Evolutionary conservation across 495 filamentous ascomycete genomes (phyloP).

Genomic region (Trichoderma virens): DNA sequence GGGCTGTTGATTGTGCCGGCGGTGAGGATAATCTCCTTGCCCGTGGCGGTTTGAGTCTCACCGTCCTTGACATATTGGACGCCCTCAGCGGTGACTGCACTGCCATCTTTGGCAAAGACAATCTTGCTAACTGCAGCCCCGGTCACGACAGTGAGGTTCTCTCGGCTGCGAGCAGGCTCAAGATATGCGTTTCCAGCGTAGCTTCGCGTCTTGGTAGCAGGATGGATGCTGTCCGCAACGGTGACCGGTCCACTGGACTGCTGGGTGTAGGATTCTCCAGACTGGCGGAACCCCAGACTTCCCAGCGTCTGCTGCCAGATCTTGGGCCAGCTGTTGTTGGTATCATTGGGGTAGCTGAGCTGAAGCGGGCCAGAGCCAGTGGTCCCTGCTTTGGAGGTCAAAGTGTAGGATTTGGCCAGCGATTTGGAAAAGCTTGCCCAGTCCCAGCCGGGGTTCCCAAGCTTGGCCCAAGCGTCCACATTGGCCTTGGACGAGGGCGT

Average conservation of each 20-base stretch:
- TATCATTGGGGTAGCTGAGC: slow-evolving; percentile 2
- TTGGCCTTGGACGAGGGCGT: slow-evolving; percentile 38
- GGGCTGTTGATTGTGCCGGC: slow-evolving; percentile 33
- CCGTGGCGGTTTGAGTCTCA: not conserved
- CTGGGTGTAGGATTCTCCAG: not conserved
- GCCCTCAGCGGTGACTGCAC: slow-evolving; percentile 10
- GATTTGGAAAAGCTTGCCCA: slow-evolving; percentile 17
- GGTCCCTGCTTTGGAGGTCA: not conserved
- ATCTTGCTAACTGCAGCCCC: not conserved
- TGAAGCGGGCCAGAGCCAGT: not conserved
- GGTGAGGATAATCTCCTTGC: slow-evolving; percentile 36
- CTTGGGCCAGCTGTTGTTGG: not conserved
- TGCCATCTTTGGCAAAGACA: not conserved
- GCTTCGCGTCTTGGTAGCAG: not conserved
- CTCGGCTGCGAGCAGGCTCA: not conserved
- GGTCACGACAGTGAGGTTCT: not conserved
- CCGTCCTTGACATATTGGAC: slow-evolving; percentile 21
- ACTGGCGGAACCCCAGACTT: not conserved
- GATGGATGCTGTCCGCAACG: not conserved
- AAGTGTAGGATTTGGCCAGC: slow-evolving; percentile 11
- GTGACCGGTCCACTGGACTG: not conserved
- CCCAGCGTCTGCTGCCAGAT: not conserved
- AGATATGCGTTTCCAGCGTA: not conserved
- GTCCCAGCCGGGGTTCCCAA: slow-evolving; percentile 40
- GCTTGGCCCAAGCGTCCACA: slow-evolving; percentile 43